Percentiles rank a stretch among this genome's conserved stretches.
These are phyloP conservation scores for Hypsizygus marmoreus DNA, from an alignment of 768 basidiomycete species.

Conservation along the genomic window DNA sequence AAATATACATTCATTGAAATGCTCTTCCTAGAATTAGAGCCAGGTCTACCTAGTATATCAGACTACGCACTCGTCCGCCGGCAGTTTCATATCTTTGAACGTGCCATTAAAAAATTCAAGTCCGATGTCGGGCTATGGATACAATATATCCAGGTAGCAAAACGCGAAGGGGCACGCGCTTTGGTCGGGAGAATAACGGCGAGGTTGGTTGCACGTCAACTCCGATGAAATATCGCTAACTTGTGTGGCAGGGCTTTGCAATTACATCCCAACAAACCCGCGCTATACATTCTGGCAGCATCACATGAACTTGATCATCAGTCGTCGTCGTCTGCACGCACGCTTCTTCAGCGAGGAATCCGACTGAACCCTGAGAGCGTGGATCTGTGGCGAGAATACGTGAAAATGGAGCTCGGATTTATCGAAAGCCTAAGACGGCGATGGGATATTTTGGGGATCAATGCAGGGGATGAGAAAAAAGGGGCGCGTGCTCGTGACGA, in stretches of 20 bases:
- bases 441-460: conserved; percentile 80
- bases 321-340: conserved; percentile 78
- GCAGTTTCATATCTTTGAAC: conserved; percentile 89
- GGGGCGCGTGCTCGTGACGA: conserved; percentile 15
- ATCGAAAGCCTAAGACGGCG: conserved; percentile 77
- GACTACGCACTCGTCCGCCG: conserved; percentile 84
- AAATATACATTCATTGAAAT: conserved; percentile 2
- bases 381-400: conserved; percentile 88
- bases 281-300: conserved; percentile 83
- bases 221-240: conserved; percentile 10
- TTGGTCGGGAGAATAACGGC: conserved; percentile 83
- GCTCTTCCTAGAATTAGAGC: conserved; percentile 37
- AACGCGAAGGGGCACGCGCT: conserved; percentile 74
- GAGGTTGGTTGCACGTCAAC: conserved; percentile 48
- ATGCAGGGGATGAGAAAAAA: conserved; percentile 30
- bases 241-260: conserved; percentile 70
- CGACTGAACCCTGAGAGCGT: conserved; percentile 71
- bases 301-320: conserved; percentile 76
- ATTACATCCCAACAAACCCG: conserved; percentile 77
- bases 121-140: conserved; percentile 86
- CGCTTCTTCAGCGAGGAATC: conserved; percentile 83
- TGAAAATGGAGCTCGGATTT: conserved; percentile 88
- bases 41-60: conserved; percentile 65
- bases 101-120: conserved; percentile 87
- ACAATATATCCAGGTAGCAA: conserved; percentile 85